Conservation (phyloP, 225 moss, liverwort and hornwort genomes). For the Polytrichum formosum region DNA sequence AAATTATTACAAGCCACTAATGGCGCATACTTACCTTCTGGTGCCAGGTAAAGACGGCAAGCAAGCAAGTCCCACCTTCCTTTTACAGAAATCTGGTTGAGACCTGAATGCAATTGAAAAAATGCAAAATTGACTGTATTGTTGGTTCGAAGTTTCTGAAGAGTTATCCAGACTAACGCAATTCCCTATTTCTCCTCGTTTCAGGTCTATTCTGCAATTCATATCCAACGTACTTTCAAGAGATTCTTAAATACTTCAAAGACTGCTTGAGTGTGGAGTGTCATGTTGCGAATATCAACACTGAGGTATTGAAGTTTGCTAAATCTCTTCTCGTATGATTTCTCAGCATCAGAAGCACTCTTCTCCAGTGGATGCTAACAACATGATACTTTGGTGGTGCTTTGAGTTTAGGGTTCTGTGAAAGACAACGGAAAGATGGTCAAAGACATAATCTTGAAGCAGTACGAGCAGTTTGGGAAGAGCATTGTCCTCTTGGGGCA, state of each 20-base stretch:
- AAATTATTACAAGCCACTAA: conserved; percentile 12
- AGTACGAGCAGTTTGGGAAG: conserved; percentile 62
- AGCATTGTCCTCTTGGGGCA: conserved; percentile 74
- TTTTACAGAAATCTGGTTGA: no score
- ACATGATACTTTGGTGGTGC: not conserved
- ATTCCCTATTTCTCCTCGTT: not conserved
- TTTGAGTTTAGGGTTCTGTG: conserved; percentile 49
- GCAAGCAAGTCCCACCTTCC: no score
- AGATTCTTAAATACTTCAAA: conserved; percentile 57
- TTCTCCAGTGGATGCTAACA: not conserved
- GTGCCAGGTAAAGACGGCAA: conserved; percentile 52
- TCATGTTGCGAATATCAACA: conserved; percentile 78
- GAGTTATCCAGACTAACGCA: no score
- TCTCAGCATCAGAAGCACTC: not conserved
- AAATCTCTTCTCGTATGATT: not conserved
- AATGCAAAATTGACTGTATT: no score
- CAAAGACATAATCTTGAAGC: conserved; percentile 50
- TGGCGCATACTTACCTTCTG: conserved; percentile 59
- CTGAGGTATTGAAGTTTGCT: conserved; percentile 48
- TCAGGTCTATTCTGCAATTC: conserved; percentile 90
- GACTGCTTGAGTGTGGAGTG: conserved; percentile 45
- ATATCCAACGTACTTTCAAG: conserved; percentile 80
- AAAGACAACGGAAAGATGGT: conserved; percentile 57
- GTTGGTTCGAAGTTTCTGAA: no score
- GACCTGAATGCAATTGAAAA: no score